phyloP scores from a whole-genome alignment of 371 early-diverging fungal species.

The Mucor ambiguus region DNA sequence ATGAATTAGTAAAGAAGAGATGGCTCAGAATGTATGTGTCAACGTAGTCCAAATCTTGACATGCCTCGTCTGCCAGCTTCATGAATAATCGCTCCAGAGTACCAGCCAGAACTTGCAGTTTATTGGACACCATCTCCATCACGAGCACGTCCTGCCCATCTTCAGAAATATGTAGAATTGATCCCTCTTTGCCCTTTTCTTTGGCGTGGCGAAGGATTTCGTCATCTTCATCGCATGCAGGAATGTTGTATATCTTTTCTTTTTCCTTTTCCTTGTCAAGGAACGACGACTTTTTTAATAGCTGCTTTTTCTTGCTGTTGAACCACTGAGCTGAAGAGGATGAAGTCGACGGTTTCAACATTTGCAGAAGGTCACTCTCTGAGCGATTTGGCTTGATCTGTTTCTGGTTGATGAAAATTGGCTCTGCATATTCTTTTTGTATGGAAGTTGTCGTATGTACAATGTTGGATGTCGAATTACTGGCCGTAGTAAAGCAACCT shows the following conservation, averaged over 20 bases:
- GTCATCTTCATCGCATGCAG: constrained; percentile 6
- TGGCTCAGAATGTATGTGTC: constrained; percentile 64
- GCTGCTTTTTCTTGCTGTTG: neutral
- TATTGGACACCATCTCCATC: constrained; percentile 51
- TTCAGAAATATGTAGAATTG: constrained; percentile 49
- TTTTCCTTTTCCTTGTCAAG: neutral
- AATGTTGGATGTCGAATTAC: neutral
- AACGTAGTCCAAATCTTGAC: constrained; percentile 67
- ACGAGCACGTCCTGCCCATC: constrained; percentile 58
- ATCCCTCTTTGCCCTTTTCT: constrained; percentile 25
- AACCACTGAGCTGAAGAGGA: constrained; percentile 4
- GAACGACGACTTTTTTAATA: constrained; percentile 3
- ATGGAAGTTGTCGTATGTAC: constrained; percentile 23
- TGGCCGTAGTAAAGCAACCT: constrained; percentile 13
- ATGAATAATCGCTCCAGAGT: constrained; percentile 62
- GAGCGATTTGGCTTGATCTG: constrained; percentile 35
- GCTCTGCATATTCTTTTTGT: constrained; percentile 39
- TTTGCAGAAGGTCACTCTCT: constrained; percentile 37
- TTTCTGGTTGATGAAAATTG: constrained; percentile 32
- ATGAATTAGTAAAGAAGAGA: constrained; percentile 58
- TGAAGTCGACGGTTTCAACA: constrained; percentile 20
- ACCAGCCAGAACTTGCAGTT: constrained; percentile 65
- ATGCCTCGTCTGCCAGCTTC: constrained; percentile 66
- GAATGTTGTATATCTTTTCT: constrained; percentile 1
- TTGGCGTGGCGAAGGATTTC: constrained; percentile 12